A percentile compares a stretch with the other conserved stretches of the same genome.
These are phyloP conservation scores for Acer campestre DNA, from an alignment of 345 rosid species.

Conservation along the genomic window DNA sequence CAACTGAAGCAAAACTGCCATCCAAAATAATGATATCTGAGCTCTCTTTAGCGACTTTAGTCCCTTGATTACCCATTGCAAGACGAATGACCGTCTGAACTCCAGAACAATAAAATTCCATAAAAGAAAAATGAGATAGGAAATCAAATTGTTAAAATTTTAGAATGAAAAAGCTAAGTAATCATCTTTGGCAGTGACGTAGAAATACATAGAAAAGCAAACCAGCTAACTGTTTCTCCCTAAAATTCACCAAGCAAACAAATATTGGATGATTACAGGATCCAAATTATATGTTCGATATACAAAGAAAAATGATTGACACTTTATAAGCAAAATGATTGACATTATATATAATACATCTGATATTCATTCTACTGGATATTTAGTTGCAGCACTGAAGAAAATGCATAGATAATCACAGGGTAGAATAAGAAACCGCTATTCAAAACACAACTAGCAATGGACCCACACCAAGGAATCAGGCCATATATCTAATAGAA, in stretches of 20 bases:
- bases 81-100: slow-evolving; percentile 97
- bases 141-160: not conserved
- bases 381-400: not conserved
- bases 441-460: not conserved
- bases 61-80: slow-evolving; percentile 97
- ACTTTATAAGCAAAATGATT: not conserved
- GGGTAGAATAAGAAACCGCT: not conserved
- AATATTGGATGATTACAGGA: not conserved
- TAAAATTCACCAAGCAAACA: not conserved
- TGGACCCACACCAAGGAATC: not conserved
- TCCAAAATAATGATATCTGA: slow-evolving; percentile 96
- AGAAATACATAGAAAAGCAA: not conserved
- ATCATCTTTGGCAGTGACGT: not conserved
- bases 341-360: not conserved
- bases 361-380: not conserved
- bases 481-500: not conserved
- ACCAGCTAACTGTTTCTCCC: not conserved
- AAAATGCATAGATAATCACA: not conserved
- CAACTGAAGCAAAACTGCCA: slow-evolving; percentile 91
- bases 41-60: slow-evolving; percentile 98
- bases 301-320: not conserved
- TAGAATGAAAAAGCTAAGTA: not conserved
- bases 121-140: not conserved
- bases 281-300: not conserved
- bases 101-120: slow-evolving; percentile 12